Evolutionary conservation across 495 filamentous ascomycete genomes (phyloP).

Genomic region (Jackrogersella multiformis): DNA sequence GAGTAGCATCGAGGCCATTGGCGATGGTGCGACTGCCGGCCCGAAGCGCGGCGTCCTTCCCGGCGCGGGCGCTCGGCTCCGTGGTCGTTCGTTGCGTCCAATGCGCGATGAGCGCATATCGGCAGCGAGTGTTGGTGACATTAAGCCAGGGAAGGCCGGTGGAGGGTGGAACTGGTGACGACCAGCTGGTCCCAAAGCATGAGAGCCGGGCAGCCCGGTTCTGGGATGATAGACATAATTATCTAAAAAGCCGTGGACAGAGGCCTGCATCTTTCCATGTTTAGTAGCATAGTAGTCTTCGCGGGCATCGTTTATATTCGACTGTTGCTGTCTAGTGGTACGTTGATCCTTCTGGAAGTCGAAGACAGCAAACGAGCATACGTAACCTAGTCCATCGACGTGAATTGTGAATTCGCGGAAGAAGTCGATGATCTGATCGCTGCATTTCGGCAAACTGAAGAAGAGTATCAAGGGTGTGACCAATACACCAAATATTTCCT

Average conservation of each 20-base stretch:
- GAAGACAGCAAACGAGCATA: conserved; percentile 98
- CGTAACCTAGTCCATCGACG: conserved; percentile 93
- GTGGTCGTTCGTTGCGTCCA: conserved; percentile 55
- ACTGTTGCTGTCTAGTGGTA: conserved; percentile 55
- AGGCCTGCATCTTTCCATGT: conserved; percentile 96
- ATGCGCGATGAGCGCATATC: conserved; percentile 63
- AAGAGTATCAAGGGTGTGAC: conserved; percentile 91
- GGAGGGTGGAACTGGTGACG: conserved; percentile 79
- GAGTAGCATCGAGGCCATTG: conserved; percentile 78
- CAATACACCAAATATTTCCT: conserved; percentile 91
- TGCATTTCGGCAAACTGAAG: conserved; percentile 86
- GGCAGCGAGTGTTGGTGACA: conserved; percentile 66
- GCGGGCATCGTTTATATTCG: conserved; percentile 66
- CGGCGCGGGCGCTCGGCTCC: conserved; percentile 32
- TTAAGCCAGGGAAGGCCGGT: conserved; percentile 76
- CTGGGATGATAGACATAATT: conserved; percentile 80
- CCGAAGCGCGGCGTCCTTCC: conserved; percentile 47
- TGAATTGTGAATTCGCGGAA: conserved; percentile 97
- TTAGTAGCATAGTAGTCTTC: conserved; percentile 95
- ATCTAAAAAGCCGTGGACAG: conserved; percentile 91
- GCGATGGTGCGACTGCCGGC: conserved; percentile 55
- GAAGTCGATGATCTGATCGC: conserved; percentile 94
- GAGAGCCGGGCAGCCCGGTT: conserved; percentile 57
- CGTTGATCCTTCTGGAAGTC: conserved; percentile 88
- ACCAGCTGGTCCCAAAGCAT: conserved; percentile 55